Base-by-base conservation (phyloP, 768 basidiomycete genomes). In the Phaffia australis region DNA sequence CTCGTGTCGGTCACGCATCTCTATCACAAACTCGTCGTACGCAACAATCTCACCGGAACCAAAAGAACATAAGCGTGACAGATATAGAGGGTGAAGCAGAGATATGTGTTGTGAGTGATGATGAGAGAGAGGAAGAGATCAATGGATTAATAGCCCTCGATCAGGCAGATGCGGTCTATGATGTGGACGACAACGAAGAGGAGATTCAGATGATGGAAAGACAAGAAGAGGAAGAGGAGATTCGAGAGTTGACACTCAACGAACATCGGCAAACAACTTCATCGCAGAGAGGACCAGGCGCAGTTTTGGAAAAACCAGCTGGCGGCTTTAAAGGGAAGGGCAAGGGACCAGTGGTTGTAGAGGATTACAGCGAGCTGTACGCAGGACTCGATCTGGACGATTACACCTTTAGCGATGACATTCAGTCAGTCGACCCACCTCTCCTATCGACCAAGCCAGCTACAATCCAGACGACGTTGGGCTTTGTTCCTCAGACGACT, bases 131-230 rank as follows among this genome's bases (percentile, higher is more conserved):
- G 46, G n/a, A 25, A 35, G 23, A 49, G 15, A 35, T 25, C 29
- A 2, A 60, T 60, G 46, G 59, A 60, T 27, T 25, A 48, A 15
- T n/a, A 25, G 18, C 46, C 46, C 46, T 47, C 59, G 59, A 49
- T 48, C 59, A 3, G 19, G 11, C 11, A 19, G 59, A 49, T 21
- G 35, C 46, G 59, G 47, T 46, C 42, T 60, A 48, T 42, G 57
- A 16, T 9, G 35, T 42, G 21, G 59, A 60, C 59, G 59, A 60
- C 1, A 35, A 46, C 9, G 59, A 60, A 46, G 59, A 60, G 25
- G 59, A 60, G 59, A 47, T 46, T n/a, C 59, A 60, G 47, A 46
- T 60, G 46, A 60, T 49, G 46, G 59, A 21, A 9, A 27, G 32
- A 7, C 23, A 52, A 21, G 65, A 58, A 18, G 48, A 56, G 9